Conservation (phyloP, 768 basidiomycete species). For the Hericium rajendrae region DNA sequence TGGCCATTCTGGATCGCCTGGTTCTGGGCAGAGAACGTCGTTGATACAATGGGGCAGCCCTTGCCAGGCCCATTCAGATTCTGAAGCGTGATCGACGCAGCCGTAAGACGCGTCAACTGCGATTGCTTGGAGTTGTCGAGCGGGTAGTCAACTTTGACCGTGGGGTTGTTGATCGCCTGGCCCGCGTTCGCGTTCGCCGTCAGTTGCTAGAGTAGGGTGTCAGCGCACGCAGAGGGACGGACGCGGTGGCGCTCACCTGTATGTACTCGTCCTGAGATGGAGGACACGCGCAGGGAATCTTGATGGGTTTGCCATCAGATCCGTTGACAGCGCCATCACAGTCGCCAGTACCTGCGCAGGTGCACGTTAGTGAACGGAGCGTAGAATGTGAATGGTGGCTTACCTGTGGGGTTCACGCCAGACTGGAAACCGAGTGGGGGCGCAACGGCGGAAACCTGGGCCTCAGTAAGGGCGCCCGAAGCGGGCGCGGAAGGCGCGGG, state of each 20-base stretch:
- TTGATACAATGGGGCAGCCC: conserved; percentile 17
- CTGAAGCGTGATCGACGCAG: conserved; percentile 18
- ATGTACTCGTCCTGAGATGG: conserved; percentile 5
- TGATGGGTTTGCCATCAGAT: conserved; percentile 18
- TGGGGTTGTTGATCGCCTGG: conserved; percentile 18
- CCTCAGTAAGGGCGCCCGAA: not conserved
- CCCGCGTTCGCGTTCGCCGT: conserved; percentile 15
- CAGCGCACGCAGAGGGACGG: not conserved
- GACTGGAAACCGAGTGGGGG: conserved; percentile 15
- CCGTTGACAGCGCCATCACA: conserved; percentile 16
- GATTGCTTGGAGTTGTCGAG: conserved; percentile 12
- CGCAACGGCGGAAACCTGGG: conserved; percentile 8
- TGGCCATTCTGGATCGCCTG: not conserved
- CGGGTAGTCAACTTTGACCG: conserved; percentile 18
- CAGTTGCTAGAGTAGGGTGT: not conserved
- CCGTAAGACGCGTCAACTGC: conserved; percentile 15
- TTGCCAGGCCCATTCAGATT: conserved; percentile 19
- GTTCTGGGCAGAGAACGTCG: conserved; percentile 14
- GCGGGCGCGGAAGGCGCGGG: no score
- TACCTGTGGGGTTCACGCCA: conserved; percentile 16
- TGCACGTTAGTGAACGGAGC: no score
- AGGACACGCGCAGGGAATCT: conserved; percentile 19
- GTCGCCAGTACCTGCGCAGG: conserved; percentile 6
- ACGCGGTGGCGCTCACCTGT: not conserved
- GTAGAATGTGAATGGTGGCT: no score